Evolutionary conservation across 495 filamentous ascomycete species (phyloP), one percentile per base, ranked within the genome.

Genomic region (Penicillium lagena): DNA sequence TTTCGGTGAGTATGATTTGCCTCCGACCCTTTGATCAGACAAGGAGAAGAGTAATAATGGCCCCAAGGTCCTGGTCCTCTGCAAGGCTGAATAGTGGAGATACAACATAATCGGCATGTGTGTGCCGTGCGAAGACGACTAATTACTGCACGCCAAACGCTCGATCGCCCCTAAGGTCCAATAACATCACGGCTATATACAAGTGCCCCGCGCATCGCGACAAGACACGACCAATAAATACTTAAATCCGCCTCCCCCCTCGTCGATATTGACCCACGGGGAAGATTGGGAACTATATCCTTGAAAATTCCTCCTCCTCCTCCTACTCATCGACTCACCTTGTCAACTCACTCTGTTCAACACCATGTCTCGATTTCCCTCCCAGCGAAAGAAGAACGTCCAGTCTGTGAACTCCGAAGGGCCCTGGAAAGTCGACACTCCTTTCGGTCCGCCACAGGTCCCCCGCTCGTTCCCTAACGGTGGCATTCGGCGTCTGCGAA

Each of bases 391-490:
- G 22, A 62, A 64, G 35, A 48, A 46, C 15, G 17, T 47, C 7
- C 52, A 45, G 2, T 67, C 67, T 13, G 39, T 63, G 41, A 39
- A 43, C 27, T 66, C 65, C 2, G 60, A 67, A 29, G 50, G 46
- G 27, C 56, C 63, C 35, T 67, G 63, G 65, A 62, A 52, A 14
- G 57, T 60, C 37, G 64, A 68, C 37, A 58, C 53, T 7, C 67
- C 67, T 8, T 71, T 67, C 29, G 67, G 67, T n/a, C 63, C 67
- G 5, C 67, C 67, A 40, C 57, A 54, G 13, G 46, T 68, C 14
- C 49, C 55, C 0, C 58, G 43, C 27, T 54, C 61, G 11, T 54
- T 66, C 35, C 52, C 58, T 4, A 58, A 53, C 11, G 49, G 46
- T 2, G 62, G 65, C 12, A 71, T 73, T 35, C 54, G 58, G 29